Base-by-base conservation (phyloP, 306 rosid genomes). In the Prunus kanzakura region DNA sequence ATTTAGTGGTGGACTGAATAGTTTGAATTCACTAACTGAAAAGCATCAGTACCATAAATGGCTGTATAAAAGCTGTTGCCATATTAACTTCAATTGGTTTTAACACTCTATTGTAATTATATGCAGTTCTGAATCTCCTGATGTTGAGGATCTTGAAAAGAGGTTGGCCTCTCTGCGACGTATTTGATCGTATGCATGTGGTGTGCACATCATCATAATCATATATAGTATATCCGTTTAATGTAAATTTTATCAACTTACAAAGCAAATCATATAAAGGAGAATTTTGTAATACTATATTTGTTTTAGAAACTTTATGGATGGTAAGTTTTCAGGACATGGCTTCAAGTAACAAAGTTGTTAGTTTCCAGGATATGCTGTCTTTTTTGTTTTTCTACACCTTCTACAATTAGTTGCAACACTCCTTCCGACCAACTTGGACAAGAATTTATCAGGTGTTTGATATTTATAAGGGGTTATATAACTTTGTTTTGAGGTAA, bases 101-200 rank as follows among this genome's bases (percentile, higher is more conserved):
- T 63, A 66, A 64, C 41, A 11, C 8, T 58, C 20, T 64, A 13
- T 65, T 30, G 68, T 15, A n/a, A 57, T 35, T 20, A 72, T 64
- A 29, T 79, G 88, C 84, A 93, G 96, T 49, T 52, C 93, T 15
- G 87, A 84, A 80, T 72, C 96, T 74, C 71, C 89, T 50, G 94
- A 88, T 64, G 97, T 94, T 69, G 96, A 90, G 67, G 97, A 94
- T 14, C 97, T 94, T 69, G 98, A 90, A 67, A 94, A 88, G 96
- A 90, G 98, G 80, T 60, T 94, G 84, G 98, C 98, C 58, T 91
- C 98, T 25, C 94, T 94, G 70, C 86, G 98, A 54, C 92, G 91
- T 70, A 73, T 81, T 76, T 93, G 88, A 88, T 47, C 16, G 16
- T 12, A 81, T 22, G 20, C 25, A 32, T 32, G 25, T 23, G 64